Evolutionary conservation across 2,329 filamentous ascomycete genomes (phyloP), one percentile per base, ranked within the genome.

Genomic region (Phialophora verrucosa): DNA sequence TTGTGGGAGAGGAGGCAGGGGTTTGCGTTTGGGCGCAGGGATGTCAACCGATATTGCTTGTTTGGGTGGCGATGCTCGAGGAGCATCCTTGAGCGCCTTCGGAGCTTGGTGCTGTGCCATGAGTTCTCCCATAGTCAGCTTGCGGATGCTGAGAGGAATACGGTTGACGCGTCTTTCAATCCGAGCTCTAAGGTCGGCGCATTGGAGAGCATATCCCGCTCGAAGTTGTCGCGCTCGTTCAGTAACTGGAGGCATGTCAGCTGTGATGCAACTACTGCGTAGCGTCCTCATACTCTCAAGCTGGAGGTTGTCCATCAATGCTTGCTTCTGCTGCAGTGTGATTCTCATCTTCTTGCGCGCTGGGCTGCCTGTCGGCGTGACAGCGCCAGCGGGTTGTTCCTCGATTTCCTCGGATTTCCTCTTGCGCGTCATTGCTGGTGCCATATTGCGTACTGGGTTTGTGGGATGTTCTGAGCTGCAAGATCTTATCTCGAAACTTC

Each of bases 121-220:
- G 8, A 98, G 83, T 53, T 97, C 93, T 63, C 88, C 88, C 84
- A 99, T 94, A 64, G 87, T 96, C 68, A 88, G 84, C 74, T 90
- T 91, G 66, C 94, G 89, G 69, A 97, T 81, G 17, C 89, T 85
- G 73, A 88, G 86, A 7, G 95, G 95, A 60, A 98, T 95, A 62
- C 95, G 89, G 76, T 97, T 97, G 77, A 98, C 86, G 79, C 95
- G 91, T 80, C 96, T 91, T 78, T 97, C 93, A 60, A 99, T 90
- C 68, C 94, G 90, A 67, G 92, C 89, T 68, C 91, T 87, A 47
- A 98, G 85, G 69, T 91, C 91, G 77, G 94, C 91, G 25, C 93
- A 91, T 78, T 97, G 93, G 10, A 96, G 85, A 66, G 90, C 90
- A 81, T 96, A 97, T 77, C 96, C 93, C 6, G 93, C 90, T 73